A percentile compares a stretch with the other conserved stretches of the same genome.
These are phyloP conservation scores for Serendipita vermifera DNA, from an alignment of 768 basidiomycete genomes.

Conservation along the genomic window DNA sequence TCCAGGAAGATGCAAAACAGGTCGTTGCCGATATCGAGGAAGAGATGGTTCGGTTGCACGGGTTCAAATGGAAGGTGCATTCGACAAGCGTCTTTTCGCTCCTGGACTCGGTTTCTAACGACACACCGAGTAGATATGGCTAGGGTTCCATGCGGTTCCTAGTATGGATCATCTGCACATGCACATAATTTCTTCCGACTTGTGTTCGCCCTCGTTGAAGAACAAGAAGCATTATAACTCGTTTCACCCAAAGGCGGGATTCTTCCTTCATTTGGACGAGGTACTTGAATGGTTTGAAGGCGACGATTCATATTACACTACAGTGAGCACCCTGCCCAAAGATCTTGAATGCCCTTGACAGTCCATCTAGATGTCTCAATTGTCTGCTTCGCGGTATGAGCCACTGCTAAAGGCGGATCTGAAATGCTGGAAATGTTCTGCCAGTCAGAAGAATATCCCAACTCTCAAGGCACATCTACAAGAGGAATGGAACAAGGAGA, in stretches of 20 bases:
- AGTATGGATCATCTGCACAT: slow-evolving; percentile 86
- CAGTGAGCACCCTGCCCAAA: slow-evolving; percentile 27
- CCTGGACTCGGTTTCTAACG: slow-evolving; percentile 14
- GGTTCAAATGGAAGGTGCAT: slow-evolving; percentile 57
- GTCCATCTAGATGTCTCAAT: slow-evolving; percentile 35
- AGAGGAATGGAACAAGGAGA: slow-evolving; percentile 51
- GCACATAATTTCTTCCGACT: slow-evolving; percentile 73
- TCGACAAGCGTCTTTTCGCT: not conserved
- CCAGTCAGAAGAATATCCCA: slow-evolving; percentile 56
- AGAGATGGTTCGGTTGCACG: slow-evolving; percentile 67
- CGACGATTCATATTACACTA: slow-evolving; percentile 39
- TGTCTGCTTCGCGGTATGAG: slow-evolving; percentile 46
- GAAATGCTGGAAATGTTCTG: slow-evolving; percentile 56
- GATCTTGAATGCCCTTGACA: not conserved
- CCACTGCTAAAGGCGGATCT: slow-evolving; percentile 53
- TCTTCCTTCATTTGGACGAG: slow-evolving; percentile 65
- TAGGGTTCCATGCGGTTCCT: slow-evolving; percentile 73
- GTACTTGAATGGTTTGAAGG: slow-evolving; percentile 75
- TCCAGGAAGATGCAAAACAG: slow-evolving; percentile 44
- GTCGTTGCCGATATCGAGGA: slow-evolving; percentile 51
- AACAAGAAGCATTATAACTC: slow-evolving; percentile 86
- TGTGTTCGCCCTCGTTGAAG: slow-evolving; percentile 58
- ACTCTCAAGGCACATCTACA: slow-evolving; percentile 61
- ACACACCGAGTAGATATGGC: slow-evolving; percentile 39
- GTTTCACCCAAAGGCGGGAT: slow-evolving; percentile 72